Base-by-base conservation (phyloP, 1,139 yeast genomes). In the Yamadazyma aaseri region DNA sequence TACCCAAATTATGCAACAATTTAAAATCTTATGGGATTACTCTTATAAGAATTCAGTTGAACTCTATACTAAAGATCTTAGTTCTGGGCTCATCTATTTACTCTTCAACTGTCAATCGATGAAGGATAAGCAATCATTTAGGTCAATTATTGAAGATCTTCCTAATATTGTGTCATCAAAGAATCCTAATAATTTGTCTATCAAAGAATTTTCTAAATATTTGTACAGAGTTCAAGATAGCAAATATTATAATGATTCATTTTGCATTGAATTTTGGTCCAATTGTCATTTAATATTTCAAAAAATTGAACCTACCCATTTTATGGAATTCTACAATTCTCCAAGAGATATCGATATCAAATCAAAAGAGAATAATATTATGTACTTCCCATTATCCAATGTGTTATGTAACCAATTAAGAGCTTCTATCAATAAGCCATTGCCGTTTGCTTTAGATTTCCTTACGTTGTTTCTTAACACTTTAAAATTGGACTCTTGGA, bases 141-240 rank as follows among this genome's bases (percentile, higher is more conserved):
- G 13, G 7, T 12, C n/a, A 14, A 6, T 14, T 5, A 25, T 12
- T 12, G 6, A 6, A 6, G 15, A 25, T n/a, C 17, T 20, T 9
- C 10, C 30, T 3, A n/a, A n/a, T 10, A 6, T 13, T 14, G 16
- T 20, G 7, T 26, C 34, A 14, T 8, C 11, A 5, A 26, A 12
- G 2, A 16, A 15, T 12, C 21, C 16, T n/a, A 30, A 34, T 12
- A 27, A 27, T 10, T 16, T 32, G 34, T 9, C 27, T 2, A 27
- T 38, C 9, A 32, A 29, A 18, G 90, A 82, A 47, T 75, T 73
- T 40, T 67, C 68, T 33, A 49, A 55, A 3, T 79, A 79, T 46
- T 58, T 77, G 18, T 67, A 71, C 39, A 58, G 62, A 28, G 65
- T 82, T 32, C 87, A 82, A 48, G 64, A 75, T 42, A 73, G 78